Evolutionary conservation across 352 stramenopile species (phyloP).

Genomic region (Globisporangium middletonii): DNA sequence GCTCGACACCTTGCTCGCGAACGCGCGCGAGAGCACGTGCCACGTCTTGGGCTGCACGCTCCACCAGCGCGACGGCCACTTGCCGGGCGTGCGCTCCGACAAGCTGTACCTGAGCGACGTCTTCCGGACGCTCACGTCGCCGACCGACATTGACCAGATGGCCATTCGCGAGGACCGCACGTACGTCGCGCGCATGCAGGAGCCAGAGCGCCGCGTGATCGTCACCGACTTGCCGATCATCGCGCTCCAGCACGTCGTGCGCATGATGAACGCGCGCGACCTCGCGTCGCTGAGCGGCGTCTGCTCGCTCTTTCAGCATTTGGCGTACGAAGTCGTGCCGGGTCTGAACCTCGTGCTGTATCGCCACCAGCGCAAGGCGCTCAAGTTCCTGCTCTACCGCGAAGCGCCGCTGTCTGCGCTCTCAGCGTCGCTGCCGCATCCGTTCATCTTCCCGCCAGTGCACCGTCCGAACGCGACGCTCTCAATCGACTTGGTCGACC

Average conservation of each 20-base stretch:
- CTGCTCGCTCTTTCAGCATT: slow-evolving; percentile 71
- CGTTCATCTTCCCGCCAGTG: slow-evolving; percentile 39
- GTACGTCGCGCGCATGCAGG: slow-evolving; percentile 50
- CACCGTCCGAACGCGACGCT: slow-evolving; percentile 11
- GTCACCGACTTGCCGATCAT: slow-evolving; percentile 63
- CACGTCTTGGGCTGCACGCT: slow-evolving; percentile 63
- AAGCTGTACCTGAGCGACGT: slow-evolving; percentile 59
- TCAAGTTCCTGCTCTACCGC: slow-evolving; percentile 79
- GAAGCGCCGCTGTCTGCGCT: slow-evolving; percentile 28
- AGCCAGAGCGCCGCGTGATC: slow-evolving; percentile 22
- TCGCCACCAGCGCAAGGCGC: slow-evolving; percentile 59
- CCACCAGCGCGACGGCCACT: slow-evolving; percentile 21
- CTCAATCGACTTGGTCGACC: slow-evolving; percentile 56
- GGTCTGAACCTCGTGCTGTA: slow-evolving; percentile 69
- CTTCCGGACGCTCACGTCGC: slow-evolving; percentile 57
- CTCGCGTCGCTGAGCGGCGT: slow-evolving; percentile 52
- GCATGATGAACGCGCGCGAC: slow-evolving; percentile 51
- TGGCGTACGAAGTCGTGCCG: slow-evolving; percentile 80
- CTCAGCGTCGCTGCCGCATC: slow-evolving; percentile 23
- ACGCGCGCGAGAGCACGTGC: slow-evolving; percentile 38
- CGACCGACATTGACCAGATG: slow-evolving; percentile 57
- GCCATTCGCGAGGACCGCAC: slow-evolving; percentile 58
- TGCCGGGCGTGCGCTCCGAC: slow-evolving; percentile 6
- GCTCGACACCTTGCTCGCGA: slow-evolving; percentile 16
- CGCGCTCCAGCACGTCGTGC: slow-evolving; percentile 50